Evolutionary conservation across 768 basidiomycete species (phyloP).

Genomic region (Tubosaeta sp.): DNA sequence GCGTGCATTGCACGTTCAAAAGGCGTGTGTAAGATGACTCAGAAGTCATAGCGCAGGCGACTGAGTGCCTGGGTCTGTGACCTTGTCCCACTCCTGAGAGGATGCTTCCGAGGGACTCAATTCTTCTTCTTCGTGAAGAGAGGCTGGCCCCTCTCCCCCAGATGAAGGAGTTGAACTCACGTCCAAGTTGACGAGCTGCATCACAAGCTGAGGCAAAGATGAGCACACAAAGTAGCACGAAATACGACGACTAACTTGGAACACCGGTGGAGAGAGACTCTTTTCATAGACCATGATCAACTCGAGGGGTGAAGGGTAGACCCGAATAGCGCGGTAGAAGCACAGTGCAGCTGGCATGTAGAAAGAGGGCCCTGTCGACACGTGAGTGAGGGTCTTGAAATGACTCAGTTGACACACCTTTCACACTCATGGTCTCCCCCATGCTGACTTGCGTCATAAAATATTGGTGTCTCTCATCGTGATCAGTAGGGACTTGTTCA

Average conservation of each 20-base stretch:
- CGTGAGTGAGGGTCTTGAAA: constrained; percentile 1
- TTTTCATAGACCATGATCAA: constrained; percentile 93
- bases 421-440: constrained; percentile 77
- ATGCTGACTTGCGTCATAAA: constrained; percentile 88
- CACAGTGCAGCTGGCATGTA: constrained; percentile 77
- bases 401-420: constrained; percentile 44
- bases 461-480: constrained; percentile 79
- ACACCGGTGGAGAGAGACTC: constrained; percentile 76
- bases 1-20: constrained; percentile 25
- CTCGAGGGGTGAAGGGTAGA: constrained; percentile 93
- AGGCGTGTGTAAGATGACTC: constrained; percentile 24
- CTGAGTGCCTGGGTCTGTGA: constrained; percentile 70
- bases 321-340: constrained; percentile 90
- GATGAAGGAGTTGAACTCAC: constrained; percentile 64
- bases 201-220: constrained; percentile 47
- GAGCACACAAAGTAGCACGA: not conserved
- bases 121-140: constrained; percentile 48
- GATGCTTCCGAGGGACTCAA: constrained; percentile 78
- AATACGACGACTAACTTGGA: constrained; percentile 51
- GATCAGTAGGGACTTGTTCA: constrained; percentile 63
- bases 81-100: constrained; percentile 86
- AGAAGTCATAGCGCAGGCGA: constrained; percentile 41
- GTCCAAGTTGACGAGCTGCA: constrained; percentile 85
- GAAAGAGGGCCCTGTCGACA: constrained; percentile 62
- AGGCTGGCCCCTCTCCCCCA: constrained; percentile 21